Evolutionary conservation across 371 early-diverging fungal genomes (phyloP).

Genomic region (Capillidium rhysosporum): DNA sequence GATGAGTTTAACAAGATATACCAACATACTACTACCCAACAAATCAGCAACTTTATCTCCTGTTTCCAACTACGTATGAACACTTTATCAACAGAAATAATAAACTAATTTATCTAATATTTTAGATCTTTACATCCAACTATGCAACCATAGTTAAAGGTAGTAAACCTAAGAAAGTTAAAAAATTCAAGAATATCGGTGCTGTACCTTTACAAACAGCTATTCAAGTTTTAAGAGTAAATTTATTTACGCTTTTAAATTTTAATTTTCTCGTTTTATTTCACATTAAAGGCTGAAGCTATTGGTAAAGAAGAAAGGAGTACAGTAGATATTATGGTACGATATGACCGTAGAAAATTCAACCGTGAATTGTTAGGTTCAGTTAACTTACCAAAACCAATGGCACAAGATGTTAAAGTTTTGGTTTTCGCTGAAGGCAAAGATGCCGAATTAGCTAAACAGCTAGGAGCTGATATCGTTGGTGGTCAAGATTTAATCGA

Average conservation of each 20-base stretch:
- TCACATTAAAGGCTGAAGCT: conserved; percentile 32
- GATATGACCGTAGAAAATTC: conserved; percentile 18
- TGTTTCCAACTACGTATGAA: no score
- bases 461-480: conserved; percentile 60
- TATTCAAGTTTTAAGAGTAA: not conserved
- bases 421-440: conserved; percentile 64
- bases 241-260: not conserved
- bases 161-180: not conserved
- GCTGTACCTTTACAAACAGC: conserved; percentile 1
- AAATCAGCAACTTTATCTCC: no score
- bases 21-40: no score
- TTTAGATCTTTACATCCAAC: not conserved
- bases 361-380: conserved; percentile 44
- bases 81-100: no score
- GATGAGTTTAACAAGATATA: no score
- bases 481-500: conserved; percentile 75
- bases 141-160: not conserved
- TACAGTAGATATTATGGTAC: conserved; percentile 47
- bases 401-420: conserved; percentile 35
- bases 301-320: conserved; percentile 36
- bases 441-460: conserved; percentile 60
- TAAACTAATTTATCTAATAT: no score
- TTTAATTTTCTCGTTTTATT: not conserved
- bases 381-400: conserved; percentile 38
- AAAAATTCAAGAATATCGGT: not conserved